These are phyloP conservation scores for Cymbidium sinense DNA, from an alignment of 106 monocot genomes.

Conservation along the genomic window DNA sequence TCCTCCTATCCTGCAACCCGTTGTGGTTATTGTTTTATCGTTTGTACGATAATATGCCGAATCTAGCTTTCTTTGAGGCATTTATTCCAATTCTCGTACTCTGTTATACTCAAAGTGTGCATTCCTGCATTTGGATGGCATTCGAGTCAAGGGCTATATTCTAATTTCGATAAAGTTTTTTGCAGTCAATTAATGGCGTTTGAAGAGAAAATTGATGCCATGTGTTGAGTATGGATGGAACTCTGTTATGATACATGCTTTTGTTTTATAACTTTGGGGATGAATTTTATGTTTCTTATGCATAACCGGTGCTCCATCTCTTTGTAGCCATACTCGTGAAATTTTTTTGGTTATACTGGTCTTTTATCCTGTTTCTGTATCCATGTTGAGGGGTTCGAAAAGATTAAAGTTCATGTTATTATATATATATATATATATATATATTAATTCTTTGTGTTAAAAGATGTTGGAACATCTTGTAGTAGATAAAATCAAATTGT, in stretches of 20 bases:
- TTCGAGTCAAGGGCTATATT: background rate
- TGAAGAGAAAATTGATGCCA: background rate
- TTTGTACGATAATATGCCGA: background rate
- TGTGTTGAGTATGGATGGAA: background rate
- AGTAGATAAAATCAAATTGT: background rate
- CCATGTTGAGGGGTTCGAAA: background rate
- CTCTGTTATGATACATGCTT: background rate
- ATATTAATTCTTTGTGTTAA: background rate
- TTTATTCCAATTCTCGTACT: background rate
- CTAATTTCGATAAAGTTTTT: background rate
- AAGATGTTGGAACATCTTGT: background rate
- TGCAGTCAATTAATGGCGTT: background rate
- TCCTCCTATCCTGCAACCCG: background rate
- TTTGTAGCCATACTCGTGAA: no score
- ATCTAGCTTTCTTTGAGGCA: conserved; percentile 1
- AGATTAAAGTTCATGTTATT: background rate
- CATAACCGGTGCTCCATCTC: background rate
- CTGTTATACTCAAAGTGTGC: background rate
- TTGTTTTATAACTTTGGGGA: background rate
- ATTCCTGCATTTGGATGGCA: background rate
- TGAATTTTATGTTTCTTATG: background rate
- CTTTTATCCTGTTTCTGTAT: background rate
- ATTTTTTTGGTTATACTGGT: background rate
- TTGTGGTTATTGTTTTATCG: background rate
- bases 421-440: background rate